Evolutionary conservation across 345 rosid genomes (phyloP), one percentile per base, ranked within the genome.

Genomic region (Boechera retrofracta): DNA sequence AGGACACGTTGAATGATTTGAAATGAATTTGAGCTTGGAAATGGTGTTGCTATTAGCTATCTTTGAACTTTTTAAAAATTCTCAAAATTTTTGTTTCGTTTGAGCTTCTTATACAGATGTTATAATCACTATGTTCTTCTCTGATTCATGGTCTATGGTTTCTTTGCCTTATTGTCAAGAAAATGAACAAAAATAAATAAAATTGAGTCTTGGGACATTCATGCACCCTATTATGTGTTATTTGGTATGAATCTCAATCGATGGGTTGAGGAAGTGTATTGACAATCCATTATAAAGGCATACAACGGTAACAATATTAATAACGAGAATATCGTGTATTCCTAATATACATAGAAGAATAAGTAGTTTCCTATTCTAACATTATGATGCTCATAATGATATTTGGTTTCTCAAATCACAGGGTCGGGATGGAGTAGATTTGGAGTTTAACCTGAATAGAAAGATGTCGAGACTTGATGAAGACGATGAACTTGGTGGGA

Each of bases 401-500:
- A 10, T 53, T 44, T 72, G 70, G 48, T 60, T 69, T 79, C 29
- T 64, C 60, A 16, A 64, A 45, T 65, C 75, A 69, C 77, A 82
- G 89, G 87, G 89, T 31, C 87, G 83, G 55, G 88, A 90, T 75
- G 91, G 79, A 29, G 82, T 79, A 72, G 92, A 87, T 78, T 81
- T 88, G 57, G 91, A 90, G 85, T 85, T 88, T 84, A 90, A 85
- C 62, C 24, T 85, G 64, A 85, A 88, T 78, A 89, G 84, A 21
- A 82, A 76, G 62, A 82, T 79, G 82, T 72, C 86, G 36, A 73
- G 80, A 56, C 47, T 80, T n/a, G 89, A 85, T 28, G 89, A 86
- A 42, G 89, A 87, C 1, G 85, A 85, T 57, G 83, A 74, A 71
- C 81, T 85, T 59, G 78, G 77, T 72, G 87, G 83, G 26, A 67